Evolutionary conservation across 2,329 filamentous ascomycete species (phyloP).

Genomic region (Clonostachys rhizophaga): DNA sequence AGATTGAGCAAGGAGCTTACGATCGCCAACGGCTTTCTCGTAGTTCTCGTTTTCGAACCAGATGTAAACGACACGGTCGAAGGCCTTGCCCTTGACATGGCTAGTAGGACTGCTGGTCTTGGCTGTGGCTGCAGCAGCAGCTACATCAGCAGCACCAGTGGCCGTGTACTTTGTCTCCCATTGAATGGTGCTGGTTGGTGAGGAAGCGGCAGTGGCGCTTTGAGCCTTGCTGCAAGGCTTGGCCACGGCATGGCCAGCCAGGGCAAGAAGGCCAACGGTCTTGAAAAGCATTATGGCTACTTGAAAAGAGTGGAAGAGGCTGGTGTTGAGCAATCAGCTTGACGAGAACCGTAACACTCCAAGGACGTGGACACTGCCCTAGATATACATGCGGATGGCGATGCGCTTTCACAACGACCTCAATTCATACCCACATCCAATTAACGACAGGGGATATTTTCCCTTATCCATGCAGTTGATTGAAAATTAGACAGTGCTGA

Average conservation of each 20-base stretch:
- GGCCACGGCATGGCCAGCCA: constrained; percentile 16
- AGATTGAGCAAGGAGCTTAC: constrained; percentile 26
- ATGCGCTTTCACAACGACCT: too few species aligned
- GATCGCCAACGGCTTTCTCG: constrained; percentile 57
- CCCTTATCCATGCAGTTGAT: too few species aligned
- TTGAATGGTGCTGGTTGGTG: constrained; percentile 1
- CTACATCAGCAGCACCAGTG: constrained; percentile 43
- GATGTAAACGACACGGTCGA: constrained; percentile 67
- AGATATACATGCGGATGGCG: too few species aligned
- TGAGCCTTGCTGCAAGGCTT: constrained; percentile 3
- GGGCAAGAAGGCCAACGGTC: constrained; percentile 12
- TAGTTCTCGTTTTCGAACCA: constrained; percentile 78
- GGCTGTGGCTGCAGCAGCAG: constrained; percentile 54
- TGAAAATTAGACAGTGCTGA: too few species aligned
- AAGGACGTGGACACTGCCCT: too few species aligned
- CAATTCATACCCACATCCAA: too few species aligned
- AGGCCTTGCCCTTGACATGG: constrained; percentile 64
- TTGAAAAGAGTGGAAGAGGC: neutral
- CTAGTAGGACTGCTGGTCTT: constrained; percentile 56
- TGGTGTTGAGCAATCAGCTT: too few species aligned
- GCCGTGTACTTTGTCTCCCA: constrained; percentile 43
- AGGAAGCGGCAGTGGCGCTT: neutral
- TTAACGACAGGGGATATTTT: too few species aligned
- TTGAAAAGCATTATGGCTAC: constrained; percentile 1
- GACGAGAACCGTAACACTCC: too few species aligned